Percentiles rank a stretch among this genome's conserved stretches.
Conservation (phyloP, 2,329 filamentous ascomycete genomes). For the Aspergillus sp. region DNA sequence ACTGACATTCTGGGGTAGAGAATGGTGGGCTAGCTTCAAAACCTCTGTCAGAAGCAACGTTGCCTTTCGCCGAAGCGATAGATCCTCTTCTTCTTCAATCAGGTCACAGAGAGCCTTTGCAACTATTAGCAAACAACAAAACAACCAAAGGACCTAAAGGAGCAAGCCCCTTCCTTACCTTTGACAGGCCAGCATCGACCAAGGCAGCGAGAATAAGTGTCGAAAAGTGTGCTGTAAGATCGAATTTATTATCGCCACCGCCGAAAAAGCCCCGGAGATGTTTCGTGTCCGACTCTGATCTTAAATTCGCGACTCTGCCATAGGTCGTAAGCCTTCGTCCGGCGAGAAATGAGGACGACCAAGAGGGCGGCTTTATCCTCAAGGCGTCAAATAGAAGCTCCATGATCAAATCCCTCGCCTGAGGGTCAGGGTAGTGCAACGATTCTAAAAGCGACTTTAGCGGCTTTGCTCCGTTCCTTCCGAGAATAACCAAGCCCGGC, state of each 20-base stretch:
- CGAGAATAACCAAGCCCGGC: slow-evolving; percentile 86
- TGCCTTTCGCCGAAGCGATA: slow-evolving; percentile 77
- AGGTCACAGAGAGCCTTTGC: slow-evolving; percentile 52
- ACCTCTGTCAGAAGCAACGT: slow-evolving; percentile 90
- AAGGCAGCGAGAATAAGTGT: slow-evolving; percentile 84
- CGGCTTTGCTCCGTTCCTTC: slow-evolving; percentile 84
- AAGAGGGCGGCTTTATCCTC: slow-evolving; percentile 89
- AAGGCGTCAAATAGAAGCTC: slow-evolving; percentile 84
- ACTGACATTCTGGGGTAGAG: slow-evolving; percentile 82
- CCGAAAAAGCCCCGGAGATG: slow-evolving; percentile 63
- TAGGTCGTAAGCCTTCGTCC: slow-evolving; percentile 93
- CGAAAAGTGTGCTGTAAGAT: slow-evolving; percentile 92
- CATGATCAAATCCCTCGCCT: slow-evolving; percentile 75
- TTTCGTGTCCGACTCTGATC: slow-evolving; percentile 61
- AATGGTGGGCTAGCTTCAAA: slow-evolving; percentile 82
- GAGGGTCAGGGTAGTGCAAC: slow-evolving; percentile 61
- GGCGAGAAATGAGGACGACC: slow-evolving; percentile 94
- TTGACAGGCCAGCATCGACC: slow-evolving; percentile 76
- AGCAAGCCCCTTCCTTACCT: slow-evolving; percentile 44
- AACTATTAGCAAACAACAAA: slow-evolving; percentile 24
- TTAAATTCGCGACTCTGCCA: slow-evolving; percentile 86
- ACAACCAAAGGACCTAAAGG: not conserved
- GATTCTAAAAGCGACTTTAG: slow-evolving; percentile 78
- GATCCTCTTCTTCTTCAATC: slow-evolving; percentile 55
- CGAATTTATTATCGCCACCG: slow-evolving; percentile 66